Evolutionary conservation across 1,139 yeast genomes (phyloP).

Genomic region (Yamadazyma triangularis): DNA sequence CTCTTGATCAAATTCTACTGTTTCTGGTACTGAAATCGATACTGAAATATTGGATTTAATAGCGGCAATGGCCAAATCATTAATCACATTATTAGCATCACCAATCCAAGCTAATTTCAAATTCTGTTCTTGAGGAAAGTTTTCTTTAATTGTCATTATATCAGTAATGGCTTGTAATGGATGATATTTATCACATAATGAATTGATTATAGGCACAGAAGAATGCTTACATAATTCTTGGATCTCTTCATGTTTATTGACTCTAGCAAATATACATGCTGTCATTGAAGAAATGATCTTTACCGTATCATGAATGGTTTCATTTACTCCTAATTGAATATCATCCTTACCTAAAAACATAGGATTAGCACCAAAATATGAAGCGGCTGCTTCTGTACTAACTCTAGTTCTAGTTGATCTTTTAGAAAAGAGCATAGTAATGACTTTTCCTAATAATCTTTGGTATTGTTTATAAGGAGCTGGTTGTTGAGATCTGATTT

Average conservation of each 20-base stretch:
- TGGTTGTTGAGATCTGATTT: slow-evolving; percentile 49
- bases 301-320: slow-evolving; percentile 82
- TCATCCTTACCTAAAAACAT: slow-evolving; percentile 96
- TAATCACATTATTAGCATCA: slow-evolving; percentile 91
- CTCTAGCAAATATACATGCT: slow-evolving; percentile 94
- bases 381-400: slow-evolving; percentile 91
- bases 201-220: slow-evolving; percentile 85
- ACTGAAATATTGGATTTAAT: slow-evolving; percentile 82
- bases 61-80: slow-evolving; percentile 90
- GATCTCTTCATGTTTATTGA: slow-evolving; percentile 78
- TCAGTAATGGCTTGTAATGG: slow-evolving; percentile 96
- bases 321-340: slow-evolving; percentile 93
- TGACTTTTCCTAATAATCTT: slow-evolving; percentile 71
- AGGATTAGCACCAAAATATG: slow-evolving; percentile 92
- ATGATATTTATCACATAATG: slow-evolving; percentile 88
- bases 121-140: slow-evolving; percentile 55
- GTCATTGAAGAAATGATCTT: slow-evolving; percentile 93
- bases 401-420: slow-evolving; percentile 94
- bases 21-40: slow-evolving; percentile 75
- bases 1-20: slow-evolving; percentile 58
- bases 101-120: slow-evolving; percentile 94
- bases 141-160: slow-evolving; percentile 76
- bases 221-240: slow-evolving; percentile 71
- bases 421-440: slow-evolving; percentile 80
- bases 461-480: slow-evolving; percentile 45